Evolutionary conservation across 805 yeast species (phyloP).

Genomic region (Torulaspora maleeae): DNA sequence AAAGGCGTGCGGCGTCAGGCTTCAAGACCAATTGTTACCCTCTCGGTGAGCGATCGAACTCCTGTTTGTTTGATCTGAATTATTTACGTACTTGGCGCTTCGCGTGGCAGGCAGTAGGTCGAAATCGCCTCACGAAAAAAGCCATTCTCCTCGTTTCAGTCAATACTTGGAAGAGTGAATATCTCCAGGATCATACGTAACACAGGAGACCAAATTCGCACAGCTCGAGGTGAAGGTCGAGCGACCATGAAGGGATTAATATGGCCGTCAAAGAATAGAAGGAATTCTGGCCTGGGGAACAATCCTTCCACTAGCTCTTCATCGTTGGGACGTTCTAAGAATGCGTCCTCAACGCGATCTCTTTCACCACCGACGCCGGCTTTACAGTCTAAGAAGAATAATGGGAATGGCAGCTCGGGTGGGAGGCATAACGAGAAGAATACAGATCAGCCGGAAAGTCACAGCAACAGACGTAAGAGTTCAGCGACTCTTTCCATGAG

Average conservation of each 20-base stretch:
- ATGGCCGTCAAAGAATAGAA: slow-evolving; percentile 25
- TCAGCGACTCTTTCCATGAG: slow-evolving; percentile 12
- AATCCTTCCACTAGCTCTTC: neutral
- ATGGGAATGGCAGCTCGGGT: neutral
- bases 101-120: slow-evolving; percentile 3
- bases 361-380: slow-evolving; percentile 6
- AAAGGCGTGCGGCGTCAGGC: too few species aligned
- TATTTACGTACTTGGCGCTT: neutral
- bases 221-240: slow-evolving; percentile 4
- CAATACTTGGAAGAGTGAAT: neutral
- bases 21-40: neutral
- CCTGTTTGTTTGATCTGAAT: neutral
- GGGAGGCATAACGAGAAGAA: neutral
- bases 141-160: slow-evolving; percentile 13
- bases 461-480: slow-evolving; percentile 11
- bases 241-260: slow-evolving; percentile 22
- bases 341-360: slow-evolving; percentile 2
- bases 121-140: slow-evolving; percentile 2
- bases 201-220: neutral
- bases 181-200: neutral
- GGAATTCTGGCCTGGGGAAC: slow-evolving; percentile 7
- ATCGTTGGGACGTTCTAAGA: slow-evolving; percentile 1
- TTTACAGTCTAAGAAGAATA: neutral
- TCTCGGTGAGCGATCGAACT: neutral
- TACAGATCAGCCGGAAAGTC: neutral